Percentiles rank a stretch among this genome's conserved stretches.
phyloP scores from a whole-genome alignment of 2,329 filamentous ascomycete species.

The Karstenula rhodostoma region DNA sequence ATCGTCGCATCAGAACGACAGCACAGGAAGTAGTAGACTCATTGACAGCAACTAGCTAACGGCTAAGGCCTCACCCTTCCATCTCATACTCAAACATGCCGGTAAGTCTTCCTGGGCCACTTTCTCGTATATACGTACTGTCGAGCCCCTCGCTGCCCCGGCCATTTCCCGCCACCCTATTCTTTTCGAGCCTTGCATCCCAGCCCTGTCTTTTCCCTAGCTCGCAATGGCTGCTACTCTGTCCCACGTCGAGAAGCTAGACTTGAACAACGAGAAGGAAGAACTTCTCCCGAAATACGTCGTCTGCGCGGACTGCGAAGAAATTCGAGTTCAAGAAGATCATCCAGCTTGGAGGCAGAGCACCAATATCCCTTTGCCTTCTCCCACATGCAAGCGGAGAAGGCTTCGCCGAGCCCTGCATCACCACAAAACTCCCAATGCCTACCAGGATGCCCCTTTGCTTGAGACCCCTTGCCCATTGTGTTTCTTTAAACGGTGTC shows the following conservation, averaged over 20 bases:
- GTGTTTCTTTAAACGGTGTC: conserved; percentile 35
- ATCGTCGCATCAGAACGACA: conserved; percentile 9
- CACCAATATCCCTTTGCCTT: neutral
- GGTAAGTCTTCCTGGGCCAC: conserved; percentile 31
- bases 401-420: conserved; percentile 28
- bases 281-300: conserved; percentile 25
- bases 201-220: conserved; percentile 3
- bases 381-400: conserved; percentile 9
- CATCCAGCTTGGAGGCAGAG: neutral
- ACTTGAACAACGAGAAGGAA: conserved; percentile 21
- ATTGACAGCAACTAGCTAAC: conserved; percentile 17
- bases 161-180: conserved; percentile 18
- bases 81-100: conserved; percentile 32
- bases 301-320: conserved; percentile 15
- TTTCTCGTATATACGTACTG: conserved; percentile 13
- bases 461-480: conserved; percentile 40
- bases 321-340: conserved; percentile 6
- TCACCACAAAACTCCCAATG: conserved; percentile 32
- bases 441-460: conserved; percentile 35
- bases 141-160: neutral
- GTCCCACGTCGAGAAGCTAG: conserved; percentile 19
- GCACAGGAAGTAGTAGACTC: conserved; percentile 1
- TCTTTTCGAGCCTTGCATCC: conserved; percentile 5
- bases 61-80: conserved; percentile 19
- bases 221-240: conserved; percentile 24